Evolutionary conservation across 2,329 filamentous ascomycete genomes (phyloP), one percentile per base, ranked within the genome.

Genomic region (Grosmannia huntii): DNA sequence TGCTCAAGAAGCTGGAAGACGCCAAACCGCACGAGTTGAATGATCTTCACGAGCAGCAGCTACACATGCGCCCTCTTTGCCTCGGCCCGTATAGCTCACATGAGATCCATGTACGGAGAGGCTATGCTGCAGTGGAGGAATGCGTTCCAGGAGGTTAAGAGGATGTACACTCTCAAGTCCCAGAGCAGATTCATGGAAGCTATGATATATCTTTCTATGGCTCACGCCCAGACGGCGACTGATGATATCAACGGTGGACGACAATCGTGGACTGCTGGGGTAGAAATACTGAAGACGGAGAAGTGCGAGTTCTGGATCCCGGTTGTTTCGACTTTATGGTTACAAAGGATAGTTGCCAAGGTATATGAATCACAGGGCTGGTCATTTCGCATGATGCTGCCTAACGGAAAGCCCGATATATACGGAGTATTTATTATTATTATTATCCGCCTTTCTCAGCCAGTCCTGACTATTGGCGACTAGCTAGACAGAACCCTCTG

Each of bases 241-340:
- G 53, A 25, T 1, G 53, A 59, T 33, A n/a, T 21, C 2, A 12
- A 38, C 33, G 6, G 27, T 4, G 25, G n/a, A 1, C 31, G 25
- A 5, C 10, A 23, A 10, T 31, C 33, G 7, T 59, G 57, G 57
- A 41, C 44, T 5, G 11, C 44, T n/a, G 57, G 57, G 12, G 5
- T 52, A 2, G 46, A 28, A 2, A 59, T 59, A 5, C 19, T 59
- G 33, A 23, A 33, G 4, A 41, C 3, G 2, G 53, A 51, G 33
- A 55, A 31, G 23, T 59, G 53, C 46, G 57, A 59, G 57, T 55
- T 59, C 25, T 59, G 57, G 57, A 51, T 59, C 1, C 57, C 57
- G 5, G n/a, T 52, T 16, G 53, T 55, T 3, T 12, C 57, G 0
- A 59, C 57, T 11, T 19, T 41, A 12, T 55, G 53, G 53, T 41